Evolutionary conservation across 2,329 filamentous ascomycete species (phyloP), one percentile per base, ranked within the genome.

Genomic region (Phialocephala sp.): DNA sequence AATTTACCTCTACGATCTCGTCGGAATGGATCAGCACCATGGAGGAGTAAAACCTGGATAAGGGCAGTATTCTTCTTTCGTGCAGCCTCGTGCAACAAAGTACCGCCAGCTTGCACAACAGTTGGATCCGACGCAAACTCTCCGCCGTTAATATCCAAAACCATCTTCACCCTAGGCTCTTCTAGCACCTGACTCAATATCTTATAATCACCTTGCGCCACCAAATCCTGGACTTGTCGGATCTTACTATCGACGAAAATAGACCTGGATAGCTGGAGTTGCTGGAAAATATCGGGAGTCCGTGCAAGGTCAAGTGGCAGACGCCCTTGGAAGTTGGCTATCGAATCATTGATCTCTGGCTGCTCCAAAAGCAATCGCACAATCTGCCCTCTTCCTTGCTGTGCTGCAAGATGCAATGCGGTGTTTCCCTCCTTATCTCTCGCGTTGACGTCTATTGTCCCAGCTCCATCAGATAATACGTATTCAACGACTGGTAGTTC

Each of bases 381-480:
- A 8, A 97, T 86, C 2, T 90, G 86, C 0, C 87, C 87, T 54
- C 95, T 88, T 14, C 94, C 94, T 61, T 98, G 89, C 63, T 87
- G 84, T 36, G 94, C 91, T 9, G 95, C 95, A 43, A 98, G 80
- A 77, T 98, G 94, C 60, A 99, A 85, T 24, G 95, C 90, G 0
- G 94, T 97, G 77, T 98, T 99, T 67, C 95, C 95, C 73, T 98
- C 94, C 72, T 91, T 91, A 79, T 99, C 95, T 67, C 91, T 89
- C 47, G 91, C 89, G 78, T 98, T 99, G 77, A 98, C 82, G 75
- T 98, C 93, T 62, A 96, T 82, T 60, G 82, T 81, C 50, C 82
- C 83, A 15, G 82, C 84, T 36, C 90, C 87, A 68, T 92, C 86
- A 1, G 93, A 94, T 52, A 99, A 81, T n/a, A 98, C 91, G 74